Conservation (phyloP, 192 early-diverging fungal species). For the Neocallimastix lanati region DNA sequence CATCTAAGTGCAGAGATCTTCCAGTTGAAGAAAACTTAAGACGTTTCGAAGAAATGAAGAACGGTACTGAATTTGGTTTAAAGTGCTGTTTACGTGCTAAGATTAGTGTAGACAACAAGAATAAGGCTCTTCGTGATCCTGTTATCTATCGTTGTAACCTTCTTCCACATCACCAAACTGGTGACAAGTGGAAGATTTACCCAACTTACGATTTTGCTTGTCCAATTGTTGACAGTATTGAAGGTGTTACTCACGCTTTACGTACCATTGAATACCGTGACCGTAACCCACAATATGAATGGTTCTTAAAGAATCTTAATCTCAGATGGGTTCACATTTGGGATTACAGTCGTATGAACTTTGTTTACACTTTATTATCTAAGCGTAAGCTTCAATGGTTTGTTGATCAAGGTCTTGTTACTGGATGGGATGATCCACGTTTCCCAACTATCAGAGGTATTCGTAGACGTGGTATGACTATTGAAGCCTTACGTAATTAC, state of each 20-base stretch:
- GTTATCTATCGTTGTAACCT: constrained; percentile 89
- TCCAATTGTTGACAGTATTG: constrained; percentile 85
- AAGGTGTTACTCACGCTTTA: constrained; percentile 96
- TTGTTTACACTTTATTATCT: constrained; percentile 92
- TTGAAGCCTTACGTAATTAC: constrained; percentile 89
- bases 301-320: constrained; percentile 75
- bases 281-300: constrained; percentile 88
- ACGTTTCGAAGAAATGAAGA: constrained; percentile 81
- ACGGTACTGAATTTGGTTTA: constrained; percentile 62
- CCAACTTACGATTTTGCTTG: constrained; percentile 98
- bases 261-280: constrained; percentile 96
- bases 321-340: constrained; percentile 80
- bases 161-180: constrained; percentile 75
- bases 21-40: constrained; percentile 79
- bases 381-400: constrained; percentile 98
- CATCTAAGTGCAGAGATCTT: constrained; percentile 61
- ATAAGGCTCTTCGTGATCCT: constrained; percentile 90
- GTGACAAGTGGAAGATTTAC: constrained; percentile 88
- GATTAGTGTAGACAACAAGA: constrained; percentile 69
- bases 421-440: constrained; percentile 75
- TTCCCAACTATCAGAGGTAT: constrained; percentile 83
- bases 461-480: constrained; percentile 88
- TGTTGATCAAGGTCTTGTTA: constrained; percentile 66
- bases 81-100: constrained; percentile 85
- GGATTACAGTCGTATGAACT: constrained; percentile 86